Conservation (phyloP, 805 yeast species). For the Sugiyamaella floridensis region DNA sequence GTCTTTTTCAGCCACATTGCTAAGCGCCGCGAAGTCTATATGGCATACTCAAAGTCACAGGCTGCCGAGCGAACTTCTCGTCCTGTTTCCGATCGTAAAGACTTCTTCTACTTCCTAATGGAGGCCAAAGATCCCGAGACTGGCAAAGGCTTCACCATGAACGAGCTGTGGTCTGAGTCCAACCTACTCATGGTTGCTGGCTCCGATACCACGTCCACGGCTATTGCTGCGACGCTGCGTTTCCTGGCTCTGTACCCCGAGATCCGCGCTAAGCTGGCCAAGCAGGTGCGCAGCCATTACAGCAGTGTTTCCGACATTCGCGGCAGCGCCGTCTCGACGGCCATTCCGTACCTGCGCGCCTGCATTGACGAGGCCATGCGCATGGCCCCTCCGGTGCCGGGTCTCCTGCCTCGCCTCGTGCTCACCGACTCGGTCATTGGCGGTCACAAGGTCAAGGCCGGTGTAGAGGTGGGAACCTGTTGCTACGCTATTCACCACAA, state of each 20-base stretch:
- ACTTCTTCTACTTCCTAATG: slow-evolving; percentile 15
- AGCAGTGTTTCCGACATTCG: slow-evolving; percentile 13
- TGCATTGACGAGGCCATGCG: slow-evolving; percentile 18
- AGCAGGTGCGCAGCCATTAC: slow-evolving; percentile 5
- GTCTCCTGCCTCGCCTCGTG: slow-evolving; percentile 14
- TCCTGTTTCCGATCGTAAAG: slow-evolving; percentile 11
- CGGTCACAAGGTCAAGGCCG: slow-evolving; percentile 12
- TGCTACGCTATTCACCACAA: slow-evolving; percentile 11
- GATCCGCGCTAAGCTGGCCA: slow-evolving; percentile 4
- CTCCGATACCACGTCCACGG: slow-evolving; percentile 17
- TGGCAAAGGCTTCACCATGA: slow-evolving; percentile 14
- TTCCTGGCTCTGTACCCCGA: slow-evolving; percentile 12
- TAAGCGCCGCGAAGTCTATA: slow-evolving; percentile 10
- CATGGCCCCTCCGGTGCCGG: slow-evolving; percentile 17
- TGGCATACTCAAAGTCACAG: slow-evolving; percentile 15
- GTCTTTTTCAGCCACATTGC: slow-evolving; percentile 14
- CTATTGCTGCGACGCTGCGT: slow-evolving; percentile 12
- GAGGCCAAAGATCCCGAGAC: slow-evolving; percentile 17
- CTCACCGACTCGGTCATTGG: slow-evolving; percentile 8
- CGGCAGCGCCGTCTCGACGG: slow-evolving; percentile 3
- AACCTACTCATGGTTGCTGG: slow-evolving; percentile 17
- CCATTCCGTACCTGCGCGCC: slow-evolving; percentile 14
- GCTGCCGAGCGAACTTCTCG: slow-evolving; percentile 16
- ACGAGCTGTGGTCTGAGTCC: slow-evolving; percentile 17
- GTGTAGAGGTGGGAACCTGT: slow-evolving; percentile 13